Conservation (phyloP, 805 yeast genomes). For the Nadsonia fulvescens region DNA sequence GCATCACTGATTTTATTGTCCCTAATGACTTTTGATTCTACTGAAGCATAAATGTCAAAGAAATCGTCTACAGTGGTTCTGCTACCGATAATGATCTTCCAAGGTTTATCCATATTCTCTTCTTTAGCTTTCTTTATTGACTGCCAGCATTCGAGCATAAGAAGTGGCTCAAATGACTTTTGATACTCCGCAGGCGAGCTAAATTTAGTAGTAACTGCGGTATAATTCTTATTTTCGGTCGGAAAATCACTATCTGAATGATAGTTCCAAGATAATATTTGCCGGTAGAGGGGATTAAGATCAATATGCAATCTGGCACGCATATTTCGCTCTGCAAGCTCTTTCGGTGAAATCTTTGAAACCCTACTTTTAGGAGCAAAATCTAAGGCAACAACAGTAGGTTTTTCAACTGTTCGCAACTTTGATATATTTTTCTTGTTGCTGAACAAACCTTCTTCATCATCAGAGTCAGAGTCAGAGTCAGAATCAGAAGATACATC, state of each 20-base stretch:
- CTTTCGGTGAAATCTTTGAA: conserved; percentile 24
- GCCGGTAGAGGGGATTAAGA: conserved; percentile 52
- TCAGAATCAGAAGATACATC: no score
- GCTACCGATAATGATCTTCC: conserved; percentile 54
- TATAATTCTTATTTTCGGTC: conserved; percentile 20
- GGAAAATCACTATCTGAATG: conserved; percentile 39
- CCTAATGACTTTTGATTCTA: conserved; percentile 31
- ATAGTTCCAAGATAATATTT: conserved; percentile 64
- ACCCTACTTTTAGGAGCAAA: conserved; percentile 10
- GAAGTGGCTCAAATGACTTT: conserved; percentile 54
- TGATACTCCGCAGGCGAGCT: conserved; percentile 45
- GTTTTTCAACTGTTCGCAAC: conserved; percentile 7
- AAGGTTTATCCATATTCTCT: conserved; percentile 37
- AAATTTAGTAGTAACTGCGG: conserved; percentile 38
- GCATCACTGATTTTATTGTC: conserved; percentile 49
- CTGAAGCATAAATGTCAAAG: conserved; percentile 67
- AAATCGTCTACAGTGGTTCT: conserved; percentile 73
- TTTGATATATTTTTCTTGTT: conserved; percentile 14
- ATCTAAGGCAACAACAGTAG: conserved; percentile 4
- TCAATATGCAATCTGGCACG: conserved; percentile 63
- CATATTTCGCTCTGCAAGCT: conserved; percentile 58
- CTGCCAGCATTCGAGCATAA: conserved; percentile 88
- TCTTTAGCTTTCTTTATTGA: conserved; percentile 58
- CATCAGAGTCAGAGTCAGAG: conserved; percentile 10
- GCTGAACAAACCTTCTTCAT: conserved; percentile 19